phyloP scores from a whole-genome alignment of 805 yeast species.

The Gaillardinia entomophila region DNA sequence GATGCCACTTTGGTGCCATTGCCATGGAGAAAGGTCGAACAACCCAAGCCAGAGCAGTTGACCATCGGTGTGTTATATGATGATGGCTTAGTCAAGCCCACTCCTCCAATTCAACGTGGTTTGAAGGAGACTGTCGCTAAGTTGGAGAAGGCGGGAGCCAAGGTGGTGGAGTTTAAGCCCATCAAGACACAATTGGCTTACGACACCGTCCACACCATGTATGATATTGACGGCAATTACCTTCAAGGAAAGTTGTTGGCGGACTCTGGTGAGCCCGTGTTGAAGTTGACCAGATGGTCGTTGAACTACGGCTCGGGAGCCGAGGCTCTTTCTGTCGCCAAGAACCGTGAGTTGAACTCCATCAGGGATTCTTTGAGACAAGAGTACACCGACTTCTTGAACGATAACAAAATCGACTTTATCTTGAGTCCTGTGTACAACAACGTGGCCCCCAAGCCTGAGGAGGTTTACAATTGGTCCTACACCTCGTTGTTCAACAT shows the following conservation, averaged over 20 bases:
- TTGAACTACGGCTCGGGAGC: conserved; percentile 57
- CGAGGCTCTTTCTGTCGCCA: conserved; percentile 37
- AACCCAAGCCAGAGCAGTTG: conserved; percentile 36
- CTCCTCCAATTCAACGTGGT: conserved; percentile 55
- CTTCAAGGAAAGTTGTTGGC: conserved; percentile 47
- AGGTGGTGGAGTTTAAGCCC: conserved; percentile 51
- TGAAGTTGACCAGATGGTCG: conserved; percentile 58
- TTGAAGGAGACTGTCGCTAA: conserved; percentile 49
- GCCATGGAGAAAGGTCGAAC: conserved; percentile 46
- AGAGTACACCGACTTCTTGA: conserved; percentile 49
- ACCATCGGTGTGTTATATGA: conserved; percentile 60
- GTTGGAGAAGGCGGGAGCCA: conserved; percentile 54
- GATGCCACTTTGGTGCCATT: conserved; percentile 45
- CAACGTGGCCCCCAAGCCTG: conserved; percentile 67
- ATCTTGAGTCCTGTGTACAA: conserved; percentile 63
- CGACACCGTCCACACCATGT: conserved; percentile 52
- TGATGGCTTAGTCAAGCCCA: conserved; percentile 61
- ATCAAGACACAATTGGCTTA: conserved; percentile 53
- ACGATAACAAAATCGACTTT: conserved; percentile 54
- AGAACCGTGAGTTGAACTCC: conserved; percentile 49
- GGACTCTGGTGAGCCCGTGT: conserved; percentile 65
- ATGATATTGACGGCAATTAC: conserved; percentile 63
- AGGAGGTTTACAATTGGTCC: conserved; percentile 68
- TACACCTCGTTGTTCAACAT: conserved; percentile 72
- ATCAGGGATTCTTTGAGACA: conserved; percentile 56